These are phyloP conservation scores for Suhomyces yuchorum DNA, from an alignment of 1,139 yeast species.

Conservation along the genomic window DNA sequence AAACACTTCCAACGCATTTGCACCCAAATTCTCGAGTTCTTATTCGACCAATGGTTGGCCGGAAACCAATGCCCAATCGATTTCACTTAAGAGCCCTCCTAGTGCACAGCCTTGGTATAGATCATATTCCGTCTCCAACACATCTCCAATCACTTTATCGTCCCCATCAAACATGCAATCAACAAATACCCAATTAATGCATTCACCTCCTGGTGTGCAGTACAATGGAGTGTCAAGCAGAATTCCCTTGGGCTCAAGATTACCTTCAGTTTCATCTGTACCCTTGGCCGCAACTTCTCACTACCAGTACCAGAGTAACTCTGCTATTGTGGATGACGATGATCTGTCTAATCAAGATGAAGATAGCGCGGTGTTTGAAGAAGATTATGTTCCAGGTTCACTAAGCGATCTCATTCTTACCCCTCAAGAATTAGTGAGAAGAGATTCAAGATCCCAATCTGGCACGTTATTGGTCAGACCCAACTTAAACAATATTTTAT, in stretches of 20 bases:
- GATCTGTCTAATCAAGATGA: constrained; percentile 14
- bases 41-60: background rate
- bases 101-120: constrained; percentile 2
- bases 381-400: constrained; percentile 78
- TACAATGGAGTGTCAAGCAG: constrained; percentile 4
- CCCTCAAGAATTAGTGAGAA: constrained; percentile 70
- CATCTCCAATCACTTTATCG: constrained; percentile 4
- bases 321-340: constrained; percentile 24
- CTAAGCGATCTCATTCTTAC: constrained; percentile 69
- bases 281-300: constrained; percentile 12
- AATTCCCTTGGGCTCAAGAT: constrained; percentile 9
- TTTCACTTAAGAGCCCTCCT: constrained; percentile 1
- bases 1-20: constrained; percentile 1
- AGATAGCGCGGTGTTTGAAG: constrained; percentile 49
- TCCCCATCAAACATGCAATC: background rate
- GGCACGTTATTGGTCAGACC: constrained; percentile 48
- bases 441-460: constrained; percentile 61
- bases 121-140: background rate
- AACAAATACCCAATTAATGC: constrained; percentile 6
- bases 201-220: constrained; percentile 11
- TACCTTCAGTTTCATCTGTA: constrained; percentile 7
- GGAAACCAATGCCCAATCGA: background rate
- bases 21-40: constrained; percentile 3
- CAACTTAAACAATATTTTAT: constrained; percentile 20
- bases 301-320: constrained; percentile 16